Evolutionary conservation across 371 early-diverging fungal species (phyloP), one percentile per base, ranked within the genome.

Genomic region (Chytridiales sp.): DNA sequence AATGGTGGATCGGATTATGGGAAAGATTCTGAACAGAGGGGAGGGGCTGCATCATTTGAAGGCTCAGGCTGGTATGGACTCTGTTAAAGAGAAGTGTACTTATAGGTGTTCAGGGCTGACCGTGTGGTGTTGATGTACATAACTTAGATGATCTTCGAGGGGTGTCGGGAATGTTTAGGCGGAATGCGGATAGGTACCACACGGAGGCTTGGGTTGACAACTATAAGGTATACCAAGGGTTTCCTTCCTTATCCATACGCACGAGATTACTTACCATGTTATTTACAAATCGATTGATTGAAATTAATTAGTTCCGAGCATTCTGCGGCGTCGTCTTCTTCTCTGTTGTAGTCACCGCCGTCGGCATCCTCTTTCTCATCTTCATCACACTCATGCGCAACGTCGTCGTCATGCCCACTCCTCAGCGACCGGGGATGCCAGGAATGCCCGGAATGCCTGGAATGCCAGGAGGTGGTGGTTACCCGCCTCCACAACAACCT

Each of bases 1-100:
- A 29, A 26, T 48, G 24, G 48, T 48, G 48, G 48, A 48, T 11
- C 11, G 48, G 9, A 31, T 48, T 4, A 48, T 48, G 48, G 48
- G 27, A 6, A 48, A 29, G 48, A 48, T 48, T 48, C 5, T 48
- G 4, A 31, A 48, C 9, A 4, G 48, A 4, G 48, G 48, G 6
- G 48, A 48, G 30, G 13, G 48, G 19, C 9, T 48, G 4, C 30
- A 48, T 6, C 4, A 4, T 4, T 9, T 48, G 48, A 4, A 31
- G 21, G 27, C 24, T 15, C 15, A 31, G 30, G 48, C 48, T 19
- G 48, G 48, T 48, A 9, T 9, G 48, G n/a, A n/a, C n/a, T n/a
- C n/a, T n/a, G n/a, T n/a, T n/a, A n/a, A n/a, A n/a, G n/a, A n/a
- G n/a, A n/a, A n/a, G n/a, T n/a, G n/a, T n/a, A n/a, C n/a, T n/a